Evolutionary conservation across 2,329 filamentous ascomycete genomes (phyloP).

Genomic region (Cordyceps militaris): DNA sequence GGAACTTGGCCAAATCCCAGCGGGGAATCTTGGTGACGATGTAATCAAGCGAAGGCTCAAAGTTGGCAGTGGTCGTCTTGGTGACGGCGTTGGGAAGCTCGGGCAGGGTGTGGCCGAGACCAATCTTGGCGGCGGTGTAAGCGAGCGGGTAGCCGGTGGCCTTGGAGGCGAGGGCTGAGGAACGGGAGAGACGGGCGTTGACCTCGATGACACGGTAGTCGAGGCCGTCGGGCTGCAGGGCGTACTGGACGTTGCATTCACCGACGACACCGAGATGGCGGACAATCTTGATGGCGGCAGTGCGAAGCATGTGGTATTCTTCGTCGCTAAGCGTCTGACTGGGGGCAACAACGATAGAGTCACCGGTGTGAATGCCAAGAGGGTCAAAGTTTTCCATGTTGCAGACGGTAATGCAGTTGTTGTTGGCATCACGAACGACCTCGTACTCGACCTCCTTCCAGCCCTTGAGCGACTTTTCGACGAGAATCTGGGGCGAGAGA

Average conservation of each 20-base stretch:
- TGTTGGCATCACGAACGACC: conserved; percentile 90
- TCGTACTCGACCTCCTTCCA: conserved; percentile 99
- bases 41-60: conserved; percentile 95
- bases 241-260: conserved; percentile 98
- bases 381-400: conserved; percentile 84
- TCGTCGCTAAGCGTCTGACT: conserved; percentile 96
- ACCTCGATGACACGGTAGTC: conserved; percentile 99
- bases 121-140: conserved; percentile 97
- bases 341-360: conserved; percentile 96
- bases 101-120: conserved; percentile 87
- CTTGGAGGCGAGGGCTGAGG: conserved; percentile 94
- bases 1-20: conserved; percentile 98
- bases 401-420: conserved; percentile 99
- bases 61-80: conserved; percentile 97
- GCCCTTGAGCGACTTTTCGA: conserved; percentile 97
- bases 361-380: conserved; percentile 93
- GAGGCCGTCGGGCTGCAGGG: conserved; percentile 88
- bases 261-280: conserved; percentile 94
- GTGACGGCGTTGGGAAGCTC: conserved; percentile 97
- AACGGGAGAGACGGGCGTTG: conserved; percentile 95
- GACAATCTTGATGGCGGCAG: conserved; percentile 96
- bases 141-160: conserved; percentile 95
- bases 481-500: conserved; percentile 89
- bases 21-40: conserved; percentile 98
- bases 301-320: conserved; percentile 99